phyloP scores from a whole-genome alignment of 2,329 filamentous ascomycete species.

The Chrysoporthe puriensis region DNA sequence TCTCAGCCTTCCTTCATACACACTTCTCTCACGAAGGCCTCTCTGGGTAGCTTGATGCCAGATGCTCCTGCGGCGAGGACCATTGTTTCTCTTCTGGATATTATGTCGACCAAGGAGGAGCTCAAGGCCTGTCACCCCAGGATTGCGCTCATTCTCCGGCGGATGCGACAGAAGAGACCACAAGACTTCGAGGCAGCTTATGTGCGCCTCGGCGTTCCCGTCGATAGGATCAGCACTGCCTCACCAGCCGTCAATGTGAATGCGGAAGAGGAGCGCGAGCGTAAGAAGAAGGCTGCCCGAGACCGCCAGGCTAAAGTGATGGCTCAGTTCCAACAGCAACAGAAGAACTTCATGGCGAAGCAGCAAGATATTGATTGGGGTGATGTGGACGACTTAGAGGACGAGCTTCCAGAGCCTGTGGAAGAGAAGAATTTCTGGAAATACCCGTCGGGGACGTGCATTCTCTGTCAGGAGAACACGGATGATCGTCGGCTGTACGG shows the following conservation, averaged over 20 bases:
- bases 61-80: constrained; percentile 61
- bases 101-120: constrained; percentile 68
- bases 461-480: constrained; percentile 94
- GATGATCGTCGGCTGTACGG: constrained; percentile 88
- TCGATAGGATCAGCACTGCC: constrained; percentile 79
- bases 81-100: constrained; percentile 65
- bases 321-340: constrained; percentile 97
- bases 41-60: constrained; percentile 63
- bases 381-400: constrained; percentile 76
- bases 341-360: constrained; percentile 90
- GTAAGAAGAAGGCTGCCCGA: constrained; percentile 87
- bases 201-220: constrained; percentile 63
- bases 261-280: constrained; percentile 73
- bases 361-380: constrained; percentile 90
- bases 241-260: constrained; percentile 72
- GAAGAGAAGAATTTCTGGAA: constrained; percentile 81
- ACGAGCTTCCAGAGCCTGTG: constrained; percentile 59
- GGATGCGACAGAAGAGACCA: constrained; percentile 83
- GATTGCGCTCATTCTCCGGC: constrained; percentile 79
- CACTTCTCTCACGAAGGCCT: constrained; percentile 68
- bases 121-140: constrained; percentile 85
- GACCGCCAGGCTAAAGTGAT: constrained; percentile 92
- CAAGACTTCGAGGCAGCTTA: constrained; percentile 72
- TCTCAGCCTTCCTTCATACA: constrained; percentile 70
- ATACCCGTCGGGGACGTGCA: constrained; percentile 91